phyloP scores from a whole-genome alignment of 2,329 filamentous ascomycete genomes.

The Ploettnerulaceae sp. region DNA sequence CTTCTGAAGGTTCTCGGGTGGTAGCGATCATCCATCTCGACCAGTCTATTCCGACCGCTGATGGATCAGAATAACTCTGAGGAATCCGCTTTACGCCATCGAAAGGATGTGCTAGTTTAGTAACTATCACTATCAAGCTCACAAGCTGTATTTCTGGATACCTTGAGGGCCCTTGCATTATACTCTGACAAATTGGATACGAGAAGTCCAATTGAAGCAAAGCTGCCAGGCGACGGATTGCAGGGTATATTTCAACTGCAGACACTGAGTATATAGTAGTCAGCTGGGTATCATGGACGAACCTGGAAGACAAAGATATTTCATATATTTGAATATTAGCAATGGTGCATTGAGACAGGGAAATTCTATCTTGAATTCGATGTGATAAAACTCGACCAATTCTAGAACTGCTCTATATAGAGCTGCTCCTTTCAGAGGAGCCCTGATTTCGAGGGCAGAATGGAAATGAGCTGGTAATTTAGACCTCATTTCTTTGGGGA shows the following conservation, averaged over 20 bases:
- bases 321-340: slow-evolving; percentile 64
- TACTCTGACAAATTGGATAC: slow-evolving; percentile 47
- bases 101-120: slow-evolving; percentile 77
- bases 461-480: slow-evolving; percentile 60
- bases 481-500: slow-evolving; percentile 61
- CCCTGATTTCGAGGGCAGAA: slow-evolving; percentile 49
- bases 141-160: slow-evolving; percentile 74
- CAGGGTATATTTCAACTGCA: slow-evolving; percentile 59
- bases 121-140: slow-evolving; percentile 65
- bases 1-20: slow-evolving; percentile 28
- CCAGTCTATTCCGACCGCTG: slow-evolving; percentile 67
- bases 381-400: slow-evolving; percentile 57
- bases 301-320: slow-evolving; percentile 71
- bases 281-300: slow-evolving; percentile 31
- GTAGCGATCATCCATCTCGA: slow-evolving; percentile 56
- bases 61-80: slow-evolving; percentile 48
- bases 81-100: slow-evolving; percentile 51
- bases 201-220: slow-evolving; percentile 47
- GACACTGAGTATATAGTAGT: slow-evolving; percentile 23
- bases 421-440: slow-evolving; percentile 45
- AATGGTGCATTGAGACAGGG: slow-evolving; percentile 68
- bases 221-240: slow-evolving; percentile 48
- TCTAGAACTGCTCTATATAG: slow-evolving; percentile 62
- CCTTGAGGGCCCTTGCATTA: slow-evolving; percentile 44
- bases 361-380: slow-evolving; percentile 65